These are phyloP conservation scores for Gamarada debralockiae DNA, from an alignment of 495 filamentous ascomycete genomes.

Conservation along the genomic window DNA sequence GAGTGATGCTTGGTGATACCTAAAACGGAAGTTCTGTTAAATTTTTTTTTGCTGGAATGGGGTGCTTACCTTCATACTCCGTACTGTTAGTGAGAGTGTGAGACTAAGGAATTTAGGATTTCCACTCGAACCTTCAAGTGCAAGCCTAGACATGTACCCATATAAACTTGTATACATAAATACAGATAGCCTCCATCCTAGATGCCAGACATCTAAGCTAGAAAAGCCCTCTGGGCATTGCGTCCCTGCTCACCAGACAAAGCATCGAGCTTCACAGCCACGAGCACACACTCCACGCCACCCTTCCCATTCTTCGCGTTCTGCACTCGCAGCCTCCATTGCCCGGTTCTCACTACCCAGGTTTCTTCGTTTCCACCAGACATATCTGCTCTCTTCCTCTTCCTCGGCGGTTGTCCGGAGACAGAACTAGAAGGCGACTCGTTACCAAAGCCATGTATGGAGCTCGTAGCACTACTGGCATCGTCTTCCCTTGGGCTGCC, in stretches of 20 bases:
- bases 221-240: slow-evolving; percentile 66
- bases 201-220: slow-evolving; percentile 28
- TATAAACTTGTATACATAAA: too few relatives aligned
- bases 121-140: too few relatives aligned
- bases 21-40: too few relatives aligned
- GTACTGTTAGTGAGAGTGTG: too few relatives aligned
- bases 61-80: too few relatives aligned
- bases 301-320: slow-evolving; percentile 40
- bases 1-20: too few relatives aligned
- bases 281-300: slow-evolving; percentile 63
- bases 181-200: too few relatives aligned
- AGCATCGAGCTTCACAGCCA: slow-evolving; percentile 79
- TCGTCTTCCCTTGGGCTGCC: slow-evolving; percentile 2
- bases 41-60: too few relatives aligned
- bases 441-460: slow-evolving; percentile 20
- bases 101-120: too few relatives aligned
- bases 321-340: slow-evolving; percentile 72
- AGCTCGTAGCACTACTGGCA: background rate
- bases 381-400: slow-evolving; percentile 36
- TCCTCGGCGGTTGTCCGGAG: slow-evolving; percentile 36
- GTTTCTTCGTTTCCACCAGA: slow-evolving; percentile 36
- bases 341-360: slow-evolving; percentile 74
- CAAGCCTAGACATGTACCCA: too few relatives aligned
- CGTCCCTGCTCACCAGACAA: slow-evolving; percentile 62
- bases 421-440: slow-evolving; percentile 6